Conservation (phyloP, 257 asterid genomes). For the Asclepias syriaca region DNA sequence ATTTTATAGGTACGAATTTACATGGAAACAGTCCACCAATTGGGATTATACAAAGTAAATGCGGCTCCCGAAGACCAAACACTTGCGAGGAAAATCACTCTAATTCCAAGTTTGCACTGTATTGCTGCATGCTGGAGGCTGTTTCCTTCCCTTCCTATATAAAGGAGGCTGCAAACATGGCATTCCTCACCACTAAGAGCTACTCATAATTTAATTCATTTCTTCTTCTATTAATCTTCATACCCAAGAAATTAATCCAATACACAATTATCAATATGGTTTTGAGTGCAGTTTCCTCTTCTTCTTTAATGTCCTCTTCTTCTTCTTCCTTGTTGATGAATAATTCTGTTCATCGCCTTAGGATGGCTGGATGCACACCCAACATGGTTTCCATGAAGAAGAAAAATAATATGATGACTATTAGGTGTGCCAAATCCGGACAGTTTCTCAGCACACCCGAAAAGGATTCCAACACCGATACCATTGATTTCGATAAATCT, state of each 20-base stretch:
- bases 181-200: not conserved
- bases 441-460: conserved; percentile 11
- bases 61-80: not conserved
- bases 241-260: not conserved
- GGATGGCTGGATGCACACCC: not conserved
- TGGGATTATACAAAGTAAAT: no score
- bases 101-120: not conserved
- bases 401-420: not conserved
- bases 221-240: not conserved
- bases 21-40: no score
- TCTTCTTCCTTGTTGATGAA: conserved; percentile 1
- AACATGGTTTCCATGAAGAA: not conserved
- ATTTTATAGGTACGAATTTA: no score
- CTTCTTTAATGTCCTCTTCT: not conserved
- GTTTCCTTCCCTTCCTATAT: not conserved
- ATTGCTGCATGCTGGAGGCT: no score
- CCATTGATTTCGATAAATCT: conserved; percentile 17
- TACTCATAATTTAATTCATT: not conserved
- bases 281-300: not conserved
- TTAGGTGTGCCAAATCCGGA: not conserved
- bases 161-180: not conserved
- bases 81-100: not conserved
- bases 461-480: conserved; percentile 5
- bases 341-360: not conserved
- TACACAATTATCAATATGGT: not conserved